Evolutionary conservation across 2,329 filamentous ascomycete species (phyloP).

Genomic region (Aspergillus sojae): DNA sequence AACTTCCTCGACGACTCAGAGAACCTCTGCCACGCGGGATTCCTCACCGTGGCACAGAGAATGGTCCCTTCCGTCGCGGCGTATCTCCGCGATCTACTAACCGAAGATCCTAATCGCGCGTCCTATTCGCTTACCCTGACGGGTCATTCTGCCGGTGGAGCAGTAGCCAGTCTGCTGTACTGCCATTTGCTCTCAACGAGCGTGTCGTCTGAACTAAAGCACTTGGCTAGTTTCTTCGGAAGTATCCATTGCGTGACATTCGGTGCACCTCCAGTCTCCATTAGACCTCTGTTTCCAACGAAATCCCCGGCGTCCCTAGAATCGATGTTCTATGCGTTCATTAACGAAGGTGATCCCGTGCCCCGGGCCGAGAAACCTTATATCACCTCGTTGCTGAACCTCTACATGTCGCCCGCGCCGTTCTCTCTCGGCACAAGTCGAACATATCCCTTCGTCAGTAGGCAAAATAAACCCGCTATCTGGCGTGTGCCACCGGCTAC

Average conservation of each 20-base stretch:
- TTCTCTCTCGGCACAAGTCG: slow-evolving; percentile 9
- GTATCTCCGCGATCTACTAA: slow-evolving; percentile 68
- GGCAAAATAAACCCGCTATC: slow-evolving; percentile 29
- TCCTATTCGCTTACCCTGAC: slow-evolving; percentile 77
- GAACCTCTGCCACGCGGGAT: slow-evolving; percentile 80
- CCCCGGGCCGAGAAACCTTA: slow-evolving; percentile 76
- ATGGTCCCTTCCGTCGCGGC: slow-evolving; percentile 75
- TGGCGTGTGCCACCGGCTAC: slow-evolving; percentile 30
- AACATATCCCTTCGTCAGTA: slow-evolving; percentile 10
- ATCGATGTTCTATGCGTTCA: slow-evolving; percentile 75
- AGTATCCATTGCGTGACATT: slow-evolving; percentile 84
- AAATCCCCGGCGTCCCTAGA: slow-evolving; percentile 53
- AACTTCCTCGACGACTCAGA: slow-evolving; percentile 76
- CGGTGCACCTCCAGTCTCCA: slow-evolving; percentile 76
- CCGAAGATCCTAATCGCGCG: slow-evolving; percentile 69
- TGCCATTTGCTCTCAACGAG: slow-evolving; percentile 71
- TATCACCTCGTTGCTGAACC: slow-evolving; percentile 69
- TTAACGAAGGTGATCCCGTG: slow-evolving; percentile 87
- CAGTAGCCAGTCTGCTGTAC: slow-evolving; percentile 78
- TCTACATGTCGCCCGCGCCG: slow-evolving; percentile 67
- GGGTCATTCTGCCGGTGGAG: slow-evolving; percentile 83
- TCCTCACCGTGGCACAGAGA: slow-evolving; percentile 72
- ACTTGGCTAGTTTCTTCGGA: slow-evolving; percentile 71
- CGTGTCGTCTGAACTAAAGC: slow-evolving; percentile 66
- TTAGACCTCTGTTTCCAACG: slow-evolving; percentile 65